Evolutionary conservation across 352 stramenopile species (phyloP), one percentile per base, ranked within the genome.

Genomic region (Phytophthora litchii): DNA sequence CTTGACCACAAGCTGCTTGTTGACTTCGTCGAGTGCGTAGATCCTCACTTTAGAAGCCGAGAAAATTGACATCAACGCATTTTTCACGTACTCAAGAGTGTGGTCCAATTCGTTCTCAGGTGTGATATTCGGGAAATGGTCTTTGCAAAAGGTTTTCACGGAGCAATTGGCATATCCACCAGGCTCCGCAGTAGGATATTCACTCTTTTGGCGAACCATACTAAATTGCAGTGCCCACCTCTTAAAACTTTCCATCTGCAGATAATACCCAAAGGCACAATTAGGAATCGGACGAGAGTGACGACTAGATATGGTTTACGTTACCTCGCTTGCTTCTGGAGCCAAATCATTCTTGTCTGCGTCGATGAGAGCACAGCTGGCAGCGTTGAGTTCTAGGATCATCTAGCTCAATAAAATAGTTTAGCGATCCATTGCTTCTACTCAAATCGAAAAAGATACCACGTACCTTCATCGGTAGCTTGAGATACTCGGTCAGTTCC

Each of bases 91-190:
- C 57, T 93, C 83, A 2, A 91, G 69, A 3, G 82, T 89, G 44
- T 91, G 81, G 53, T 93, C 81, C 0, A 91, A 59, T 52, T 93
- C 84, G 35, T 89, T 87, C 41, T 93, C 84, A 0, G 84, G 84
- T 12, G 78, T 83, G 20, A 93, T 86, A 37, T 84, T 84, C 11
- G 83, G 63, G n/a, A 91, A 78, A 34, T 86, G 72, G 25, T 93
- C 81, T 27, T 90, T 89, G 68, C 76, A 88, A 53, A 89, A 93
- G 2, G 79, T 67, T 62, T 88, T 91, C 4, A 83, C 64, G 0
- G 84, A 86, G 61, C 65, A 78, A 19, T 78, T 85, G 0, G 84
- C 78, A 23, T 88, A 70, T 3, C 77, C 78, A 23, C 68, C 76
- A 3, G 66, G 51, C 7, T 74, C 59, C 3, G 69, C 49, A 11